phyloP scores from a whole-genome alignment of 83 land plant species.

The Isoetes engelmannii region DNA sequence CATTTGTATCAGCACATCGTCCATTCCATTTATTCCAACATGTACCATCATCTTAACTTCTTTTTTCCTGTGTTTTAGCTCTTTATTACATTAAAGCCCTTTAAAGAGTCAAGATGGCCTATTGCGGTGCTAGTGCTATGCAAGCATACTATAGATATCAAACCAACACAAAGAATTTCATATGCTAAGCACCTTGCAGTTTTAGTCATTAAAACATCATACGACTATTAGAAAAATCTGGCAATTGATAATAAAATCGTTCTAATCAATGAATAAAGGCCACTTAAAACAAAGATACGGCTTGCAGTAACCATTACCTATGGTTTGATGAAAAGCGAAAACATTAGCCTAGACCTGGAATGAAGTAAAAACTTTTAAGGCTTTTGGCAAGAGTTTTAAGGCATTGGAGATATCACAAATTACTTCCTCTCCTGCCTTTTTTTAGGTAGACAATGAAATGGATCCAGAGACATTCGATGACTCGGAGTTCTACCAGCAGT shows the following conservation, averaged over 20 bases:
- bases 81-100: not conserved
- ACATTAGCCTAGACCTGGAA: not conserved
- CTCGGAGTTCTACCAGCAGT: conserved; percentile 86
- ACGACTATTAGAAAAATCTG: no score
- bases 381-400: conserved; percentile 8
- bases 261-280: no score
- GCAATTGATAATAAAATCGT: no score
- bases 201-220: no score
- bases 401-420: conserved; percentile 12
- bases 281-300: no score
- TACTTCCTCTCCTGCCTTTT: conserved; percentile 24
- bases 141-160: not conserved
- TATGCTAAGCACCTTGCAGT: no score
- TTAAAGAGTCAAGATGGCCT: not conserved
- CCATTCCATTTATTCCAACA: conserved; percentile 3
- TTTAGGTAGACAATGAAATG: not conserved
- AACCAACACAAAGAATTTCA: no score
- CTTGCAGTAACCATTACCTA: not conserved
- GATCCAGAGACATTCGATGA: conserved; percentile 78
- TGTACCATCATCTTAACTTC: not conserved
- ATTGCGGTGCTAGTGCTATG: not conserved
- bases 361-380: not conserved
- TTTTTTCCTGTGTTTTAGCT: not conserved
- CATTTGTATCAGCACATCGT: not conserved
- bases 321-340: not conserved